phyloP scores from a whole-genome alignment of 2,329 filamentous ascomycete species.

The Colletotrichum zoysiae region DNA sequence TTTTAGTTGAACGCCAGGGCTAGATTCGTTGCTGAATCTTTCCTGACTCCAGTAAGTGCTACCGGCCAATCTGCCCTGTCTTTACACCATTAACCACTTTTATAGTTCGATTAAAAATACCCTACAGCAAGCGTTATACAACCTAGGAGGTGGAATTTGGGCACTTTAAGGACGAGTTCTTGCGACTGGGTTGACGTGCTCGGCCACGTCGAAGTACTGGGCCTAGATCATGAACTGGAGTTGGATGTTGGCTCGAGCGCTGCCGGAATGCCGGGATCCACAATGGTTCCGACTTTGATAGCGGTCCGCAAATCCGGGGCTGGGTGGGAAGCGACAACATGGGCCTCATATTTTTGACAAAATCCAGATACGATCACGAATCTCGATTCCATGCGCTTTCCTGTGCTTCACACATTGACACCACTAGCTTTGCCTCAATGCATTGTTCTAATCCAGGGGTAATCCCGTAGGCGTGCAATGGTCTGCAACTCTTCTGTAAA shows the following conservation, averaged over 20 bases:
- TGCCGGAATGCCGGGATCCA: constrained; percentile 36
- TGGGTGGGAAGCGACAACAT: constrained; percentile 30
- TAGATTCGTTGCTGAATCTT: constrained; percentile 97
- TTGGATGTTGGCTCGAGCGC: constrained; percentile 40
- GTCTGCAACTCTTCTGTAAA: neutral
- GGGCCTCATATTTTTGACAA: constrained; percentile 26
- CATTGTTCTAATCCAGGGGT: no score
- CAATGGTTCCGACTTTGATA: constrained; percentile 29
- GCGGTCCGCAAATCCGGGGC: constrained; percentile 36
- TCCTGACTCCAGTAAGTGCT: constrained; percentile 85
- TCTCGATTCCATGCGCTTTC: neutral
- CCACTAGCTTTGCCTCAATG: neutral
- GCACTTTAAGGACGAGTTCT: neutral
- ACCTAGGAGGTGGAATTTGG: neutral
- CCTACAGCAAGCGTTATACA: constrained; percentile 17
- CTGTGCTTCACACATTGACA: neutral
- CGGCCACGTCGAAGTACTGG: constrained; percentile 18
- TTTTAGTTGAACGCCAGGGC: constrained; percentile 91
- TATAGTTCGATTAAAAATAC: constrained; percentile 43
- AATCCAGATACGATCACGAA: constrained; percentile 26
- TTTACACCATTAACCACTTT: constrained; percentile 17
- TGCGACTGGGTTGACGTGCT: neutral
- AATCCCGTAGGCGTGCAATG: neutral
- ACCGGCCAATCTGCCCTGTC: neutral
- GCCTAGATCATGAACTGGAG: constrained; percentile 28